These are phyloP conservation scores for Lactuca sativa DNA, from an alignment of 129 eudicot genomes.

Conservation along the genomic window DNA sequence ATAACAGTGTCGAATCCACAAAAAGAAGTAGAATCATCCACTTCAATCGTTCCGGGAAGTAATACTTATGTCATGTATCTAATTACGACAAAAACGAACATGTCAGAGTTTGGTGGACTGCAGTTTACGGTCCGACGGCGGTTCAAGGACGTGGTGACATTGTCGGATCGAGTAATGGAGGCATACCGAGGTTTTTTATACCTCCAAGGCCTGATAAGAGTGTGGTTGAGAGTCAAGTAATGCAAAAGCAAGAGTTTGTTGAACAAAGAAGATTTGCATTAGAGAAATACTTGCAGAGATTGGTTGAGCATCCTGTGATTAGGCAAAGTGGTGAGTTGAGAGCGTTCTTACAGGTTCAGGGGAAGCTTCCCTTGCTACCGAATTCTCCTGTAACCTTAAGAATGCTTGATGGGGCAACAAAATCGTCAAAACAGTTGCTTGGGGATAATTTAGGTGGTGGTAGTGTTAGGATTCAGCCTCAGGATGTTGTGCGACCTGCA, in stretches of 20 bases:
- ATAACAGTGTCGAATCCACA: slow-evolving; percentile 66
- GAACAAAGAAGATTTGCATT: slow-evolving; percentile 73
- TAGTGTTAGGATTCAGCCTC: slow-evolving; percentile 48
- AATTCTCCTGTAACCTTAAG: slow-evolving; percentile 71
- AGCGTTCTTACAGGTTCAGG: slow-evolving; percentile 77
- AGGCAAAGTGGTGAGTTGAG: slow-evolving; percentile 84
- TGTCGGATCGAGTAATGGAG: slow-evolving; percentile 74
- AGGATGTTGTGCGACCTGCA: slow-evolving; percentile 77
- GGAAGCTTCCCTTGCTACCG: slow-evolving; percentile 66
- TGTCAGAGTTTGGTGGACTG: slow-evolving; percentile 56
- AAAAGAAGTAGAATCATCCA: slow-evolving; percentile 65
- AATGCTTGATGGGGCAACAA: slow-evolving; percentile 83
- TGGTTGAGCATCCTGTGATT: slow-evolving; percentile 68
- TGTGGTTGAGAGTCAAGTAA: slow-evolving; percentile 88
- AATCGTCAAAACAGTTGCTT: slow-evolving; percentile 68
- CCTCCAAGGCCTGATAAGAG: slow-evolving; percentile 95
- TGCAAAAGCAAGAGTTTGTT: slow-evolving; percentile 95
- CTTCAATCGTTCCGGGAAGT: slow-evolving; percentile 73
- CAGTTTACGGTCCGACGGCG: slow-evolving; percentile 70
- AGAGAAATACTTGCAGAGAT: slow-evolving; percentile 79
- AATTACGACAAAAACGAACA: slow-evolving; percentile 65
- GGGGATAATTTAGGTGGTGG: slow-evolving; percentile 48
- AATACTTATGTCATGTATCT: slow-evolving; percentile 63
- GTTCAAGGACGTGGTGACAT: slow-evolving; percentile 74
- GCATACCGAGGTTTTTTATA: slow-evolving; percentile 74